phyloP scores from a whole-genome alignment of 208 protist species.

The Acanthamoeba lugdunensis region DNA sequence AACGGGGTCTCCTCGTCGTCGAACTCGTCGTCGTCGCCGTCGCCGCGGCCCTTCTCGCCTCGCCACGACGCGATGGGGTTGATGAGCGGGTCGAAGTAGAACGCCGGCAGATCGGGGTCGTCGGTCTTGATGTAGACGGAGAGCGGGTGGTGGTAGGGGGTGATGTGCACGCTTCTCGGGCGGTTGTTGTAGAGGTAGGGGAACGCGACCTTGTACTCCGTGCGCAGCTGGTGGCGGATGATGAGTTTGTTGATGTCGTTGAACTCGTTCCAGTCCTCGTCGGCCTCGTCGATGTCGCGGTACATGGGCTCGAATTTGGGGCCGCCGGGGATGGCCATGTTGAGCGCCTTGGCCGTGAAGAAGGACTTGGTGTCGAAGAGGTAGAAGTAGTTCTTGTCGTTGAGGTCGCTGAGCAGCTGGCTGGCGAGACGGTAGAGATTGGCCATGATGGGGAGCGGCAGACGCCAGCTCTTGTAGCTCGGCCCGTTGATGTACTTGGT shows the following conservation, averaged over 20 bases:
- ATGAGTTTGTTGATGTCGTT: conserved; percentile 99
- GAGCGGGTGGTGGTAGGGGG: conserved; percentile 94
- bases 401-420: conserved; percentile 91
- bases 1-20: conserved; percentile 86
- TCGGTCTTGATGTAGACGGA: conserved; percentile 91
- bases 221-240: conserved; percentile 97
- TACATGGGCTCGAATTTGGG: conserved; percentile 98
- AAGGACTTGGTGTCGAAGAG: conserved; percentile 99
- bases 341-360: conserved; percentile 99
- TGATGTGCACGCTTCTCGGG: conserved; percentile 92
- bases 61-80: conserved; percentile 94
- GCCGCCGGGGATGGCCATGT: conserved; percentile 98
- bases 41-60: conserved; percentile 24
- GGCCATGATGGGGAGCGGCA: conserved; percentile 96
- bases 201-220: conserved; percentile 99
- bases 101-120: conserved; percentile 97
- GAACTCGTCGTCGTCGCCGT: conserved; percentile 16
- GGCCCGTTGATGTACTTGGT: conserved; percentile 92
- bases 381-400: conserved; percentile 99
- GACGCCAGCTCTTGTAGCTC: conserved; percentile 96
- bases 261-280: conserved; percentile 99
- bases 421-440: conserved; percentile 93
- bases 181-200: conserved; percentile 98
- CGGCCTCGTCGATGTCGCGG: conserved; percentile 89
- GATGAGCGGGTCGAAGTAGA: conserved; percentile 97